These are phyloP conservation scores for Fagopyrum esculentum DNA, from an alignment of 148 eudicot genomes.

Conservation along the genomic window DNA sequence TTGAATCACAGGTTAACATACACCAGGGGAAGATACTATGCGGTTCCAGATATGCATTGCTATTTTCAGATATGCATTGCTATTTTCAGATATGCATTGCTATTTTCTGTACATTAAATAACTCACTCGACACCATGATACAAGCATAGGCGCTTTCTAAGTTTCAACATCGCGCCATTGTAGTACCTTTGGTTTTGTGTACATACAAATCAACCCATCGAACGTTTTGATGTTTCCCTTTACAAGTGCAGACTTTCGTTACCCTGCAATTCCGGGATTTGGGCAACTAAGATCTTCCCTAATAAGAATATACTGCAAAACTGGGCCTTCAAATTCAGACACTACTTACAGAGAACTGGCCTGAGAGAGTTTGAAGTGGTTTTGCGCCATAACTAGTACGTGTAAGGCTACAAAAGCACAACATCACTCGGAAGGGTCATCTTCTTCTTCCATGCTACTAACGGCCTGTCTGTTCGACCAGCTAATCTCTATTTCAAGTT, in stretches of 20 bases:
- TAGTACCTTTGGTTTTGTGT: background rate
- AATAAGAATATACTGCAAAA: slow-evolving; percentile 24
- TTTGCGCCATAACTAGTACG: background rate
- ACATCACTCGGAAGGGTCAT: background rate
- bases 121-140: slow-evolving; percentile 9
- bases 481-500: slow-evolving; percentile 68
- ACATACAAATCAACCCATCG: slow-evolving; percentile 7
- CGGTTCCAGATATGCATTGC: background rate
- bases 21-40: background rate
- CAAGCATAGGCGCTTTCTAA: background rate
- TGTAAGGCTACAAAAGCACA: background rate
- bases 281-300: slow-evolving; percentile 6
- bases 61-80: slow-evolving; percentile 2
- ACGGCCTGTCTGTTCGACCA: slow-evolving; percentile 62
- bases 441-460: slow-evolving; percentile 32
- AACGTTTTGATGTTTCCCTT: background rate
- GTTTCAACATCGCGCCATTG: background rate
- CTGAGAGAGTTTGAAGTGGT: background rate
- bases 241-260: background rate
- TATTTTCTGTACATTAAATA: slow-evolving; percentile 11
- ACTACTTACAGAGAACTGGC: slow-evolving; percentile 18
- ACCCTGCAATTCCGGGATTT: background rate
- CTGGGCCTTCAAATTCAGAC: slow-evolving; percentile 17
- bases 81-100: slow-evolving; percentile 2
- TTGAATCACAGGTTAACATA: slow-evolving; percentile 1